Conservation (phyloP, 2,329 filamentous ascomycete species). For the Coniochaeta ligniaria region DNA sequence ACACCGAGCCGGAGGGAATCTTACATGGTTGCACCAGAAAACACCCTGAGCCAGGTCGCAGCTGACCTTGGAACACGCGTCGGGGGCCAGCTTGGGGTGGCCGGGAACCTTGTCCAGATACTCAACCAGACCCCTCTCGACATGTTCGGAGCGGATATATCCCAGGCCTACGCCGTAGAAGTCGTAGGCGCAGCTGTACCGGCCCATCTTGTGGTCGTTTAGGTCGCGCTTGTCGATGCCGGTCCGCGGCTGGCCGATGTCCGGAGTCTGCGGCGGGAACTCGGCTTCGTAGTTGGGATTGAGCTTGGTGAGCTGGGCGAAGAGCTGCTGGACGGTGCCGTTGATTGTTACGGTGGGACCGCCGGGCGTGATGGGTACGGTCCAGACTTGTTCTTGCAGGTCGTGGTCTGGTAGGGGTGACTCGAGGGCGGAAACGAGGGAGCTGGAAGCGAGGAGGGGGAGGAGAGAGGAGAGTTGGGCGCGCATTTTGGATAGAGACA, state of each 20-base stretch:
- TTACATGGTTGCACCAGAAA: background rate
- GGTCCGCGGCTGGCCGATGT: background rate
- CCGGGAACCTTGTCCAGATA: background rate
- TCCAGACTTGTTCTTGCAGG: background rate
- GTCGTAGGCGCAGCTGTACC: background rate
- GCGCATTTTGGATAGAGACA: background rate
- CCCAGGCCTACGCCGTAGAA: background rate
- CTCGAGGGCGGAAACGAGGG: background rate
- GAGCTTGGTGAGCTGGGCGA: background rate
- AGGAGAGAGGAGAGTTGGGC: background rate
- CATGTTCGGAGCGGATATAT: background rate
- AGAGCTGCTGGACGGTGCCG: background rate
- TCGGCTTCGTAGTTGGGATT: conserved; percentile 1
- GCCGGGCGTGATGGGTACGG: background rate
- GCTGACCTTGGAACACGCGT: background rate
- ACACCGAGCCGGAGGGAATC: background rate
- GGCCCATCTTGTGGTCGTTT: background rate
- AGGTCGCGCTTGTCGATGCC: background rate
- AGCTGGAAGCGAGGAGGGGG: background rate
- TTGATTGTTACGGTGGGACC: background rate
- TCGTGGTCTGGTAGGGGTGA: background rate
- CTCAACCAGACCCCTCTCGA: background rate
- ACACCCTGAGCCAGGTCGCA: background rate
- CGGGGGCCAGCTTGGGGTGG: background rate
- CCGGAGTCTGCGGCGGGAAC: background rate